phyloP scores from a whole-genome alignment of 306 rosid species.

The Albizia julibrissin region DNA sequence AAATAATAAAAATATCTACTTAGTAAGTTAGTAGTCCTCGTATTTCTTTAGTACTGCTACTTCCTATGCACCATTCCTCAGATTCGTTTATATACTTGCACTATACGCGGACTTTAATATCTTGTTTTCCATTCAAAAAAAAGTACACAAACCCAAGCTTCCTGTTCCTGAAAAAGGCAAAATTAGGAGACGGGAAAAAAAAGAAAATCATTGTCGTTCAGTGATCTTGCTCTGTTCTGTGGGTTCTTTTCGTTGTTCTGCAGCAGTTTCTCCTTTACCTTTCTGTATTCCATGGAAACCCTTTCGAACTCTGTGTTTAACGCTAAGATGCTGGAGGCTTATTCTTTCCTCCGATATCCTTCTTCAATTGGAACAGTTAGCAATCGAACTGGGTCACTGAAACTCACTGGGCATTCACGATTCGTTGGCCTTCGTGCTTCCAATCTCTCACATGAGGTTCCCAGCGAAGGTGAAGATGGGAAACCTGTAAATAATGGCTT shows the following conservation, averaged over 20 bases:
- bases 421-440: slow-evolving; percentile 39
- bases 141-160: neutral
- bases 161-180: neutral
- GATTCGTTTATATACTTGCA: too few relatives aligned
- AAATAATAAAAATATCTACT: too few relatives aligned
- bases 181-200: neutral
- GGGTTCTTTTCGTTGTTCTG: neutral
- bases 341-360: slow-evolving; percentile 20
- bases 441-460: slow-evolving; percentile 41
- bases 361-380: slow-evolving; percentile 37
- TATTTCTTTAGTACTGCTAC: too few relatives aligned
- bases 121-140: neutral
- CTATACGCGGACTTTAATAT: too few relatives aligned
- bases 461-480: slow-evolving; percentile 51
- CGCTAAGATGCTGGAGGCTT: slow-evolving; percentile 47
- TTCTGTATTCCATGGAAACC: slow-evolving; percentile 56
- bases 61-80: too few relatives aligned
- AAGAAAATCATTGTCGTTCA: neutral
- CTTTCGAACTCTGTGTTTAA: slow-evolving; percentile 46
- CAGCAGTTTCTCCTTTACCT: neutral
- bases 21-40: too few relatives aligned
- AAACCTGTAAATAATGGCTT: slow-evolving; percentile 38
- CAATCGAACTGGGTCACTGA: slow-evolving; percentile 48
- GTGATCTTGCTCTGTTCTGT: neutral
- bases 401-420: slow-evolving; percentile 29